Base-by-base conservation (phyloP, 306 rosid genomes). In the Cucumis melo region DNA sequence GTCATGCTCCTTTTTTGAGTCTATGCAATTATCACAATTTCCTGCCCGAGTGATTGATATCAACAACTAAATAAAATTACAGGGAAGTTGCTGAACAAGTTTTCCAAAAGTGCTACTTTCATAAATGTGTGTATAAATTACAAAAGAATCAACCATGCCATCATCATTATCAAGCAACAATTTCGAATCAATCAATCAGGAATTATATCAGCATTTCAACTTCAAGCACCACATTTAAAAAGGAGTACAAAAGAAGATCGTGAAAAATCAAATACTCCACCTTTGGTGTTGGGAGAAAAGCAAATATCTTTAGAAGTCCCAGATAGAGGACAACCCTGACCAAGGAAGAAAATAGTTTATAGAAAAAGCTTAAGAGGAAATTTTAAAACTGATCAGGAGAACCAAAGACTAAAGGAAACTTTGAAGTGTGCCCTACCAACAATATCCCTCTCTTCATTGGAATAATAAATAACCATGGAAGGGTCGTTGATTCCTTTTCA, bases 1-100 rank as follows among this genome's bases (percentile, higher is more conserved):
- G 87, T 91, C 90, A 32, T 88, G 83, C 82, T 89, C 88, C 85
- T 81, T 87, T 87, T 81, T 91, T 60, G 85, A 76, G 82, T 82
- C 67, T 68, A 53, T 80, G 84, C 98, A 93, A 80, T 93, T 93
- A 84, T 93, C 98, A 82, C 98, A 93, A 77, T 87, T 93, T 68
- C 90, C 98, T 91, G 77, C 78, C 56, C 23, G 11, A 68, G 55
- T 19, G 20, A 10, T 68, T 14, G 15, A 44, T 44, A 27, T 3
- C 36, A 21, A 66, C 5, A 44, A 21, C 57, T 66, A 65, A 66
- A 68, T 36, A 64, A 68, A 68, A 42, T 44, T 27, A 27, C 32
- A 27, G 32, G 5, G 36, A 3, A 32, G 36, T 32, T 32, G 36
- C 36, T 32, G 36, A 32, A 32, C 36, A 32, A 32, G 5, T 5